Conservation (phyloP, 768 basidiomycete species). For the Trametes meyenii region DNA sequence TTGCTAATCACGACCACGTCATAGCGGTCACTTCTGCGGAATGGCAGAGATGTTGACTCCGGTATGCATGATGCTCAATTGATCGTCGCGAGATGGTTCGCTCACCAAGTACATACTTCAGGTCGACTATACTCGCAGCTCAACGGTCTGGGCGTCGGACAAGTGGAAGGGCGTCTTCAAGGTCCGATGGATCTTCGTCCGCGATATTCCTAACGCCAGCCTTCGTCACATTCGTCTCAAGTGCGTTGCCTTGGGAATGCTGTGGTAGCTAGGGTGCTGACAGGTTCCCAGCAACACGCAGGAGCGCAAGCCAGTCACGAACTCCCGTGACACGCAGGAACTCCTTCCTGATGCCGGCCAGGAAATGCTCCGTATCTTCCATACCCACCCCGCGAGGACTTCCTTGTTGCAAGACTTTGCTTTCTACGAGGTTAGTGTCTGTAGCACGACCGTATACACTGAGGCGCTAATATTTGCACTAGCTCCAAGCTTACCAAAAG, state of each 20-base stretch:
- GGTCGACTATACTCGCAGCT: conserved; percentile 93
- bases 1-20: neutral
- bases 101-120: conserved; percentile 28
- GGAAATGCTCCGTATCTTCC: conserved; percentile 96
- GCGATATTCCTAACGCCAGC: conserved; percentile 90
- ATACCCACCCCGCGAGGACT: conserved; percentile 90
- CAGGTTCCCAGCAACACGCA: conserved; percentile 77
- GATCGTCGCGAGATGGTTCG: neutral
- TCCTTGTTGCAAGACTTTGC: conserved; percentile 93
- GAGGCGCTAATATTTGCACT: conserved; percentile 12
- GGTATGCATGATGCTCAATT: conserved; percentile 46
- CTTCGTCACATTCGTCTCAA: conserved; percentile 87
- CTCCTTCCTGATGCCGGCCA: conserved; percentile 93
- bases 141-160: conserved; percentile 98
- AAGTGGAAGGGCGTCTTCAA: conserved; percentile 99
- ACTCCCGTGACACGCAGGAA: conserved; percentile 97
- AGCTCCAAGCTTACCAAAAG: conserved; percentile 90
- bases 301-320: conserved; percentile 97
- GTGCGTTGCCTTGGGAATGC: conserved; percentile 43
- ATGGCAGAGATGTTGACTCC: conserved; percentile 98
- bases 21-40: conserved; percentile 94
- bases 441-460: neutral
- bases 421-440: conserved; percentile 74
- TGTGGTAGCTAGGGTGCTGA: neutral
- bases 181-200: conserved; percentile 96